Evolutionary conservation across 2,329 filamentous ascomycete genomes (phyloP).

Genomic region (Colletotrichum cereale): DNA sequence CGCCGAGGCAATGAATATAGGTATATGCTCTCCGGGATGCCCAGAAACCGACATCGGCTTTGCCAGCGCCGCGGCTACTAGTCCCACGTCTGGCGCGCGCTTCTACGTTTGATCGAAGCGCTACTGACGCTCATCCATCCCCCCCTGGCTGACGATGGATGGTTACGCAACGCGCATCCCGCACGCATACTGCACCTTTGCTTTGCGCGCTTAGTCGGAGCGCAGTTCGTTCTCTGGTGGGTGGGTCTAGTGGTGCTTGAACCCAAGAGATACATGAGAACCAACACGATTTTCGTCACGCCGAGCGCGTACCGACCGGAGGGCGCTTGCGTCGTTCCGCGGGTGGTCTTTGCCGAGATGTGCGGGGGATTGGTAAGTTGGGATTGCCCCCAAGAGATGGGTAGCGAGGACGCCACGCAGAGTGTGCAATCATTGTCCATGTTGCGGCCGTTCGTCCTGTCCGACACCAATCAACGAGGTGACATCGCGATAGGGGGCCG

Average conservation of each 20-base stretch:
- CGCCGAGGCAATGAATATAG: background rate
- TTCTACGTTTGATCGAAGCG: background rate
- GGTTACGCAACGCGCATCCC: background rate
- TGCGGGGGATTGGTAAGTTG: background rate
- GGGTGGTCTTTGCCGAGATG: background rate
- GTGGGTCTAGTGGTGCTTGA: background rate
- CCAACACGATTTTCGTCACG: background rate
- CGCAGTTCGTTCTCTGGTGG: background rate
- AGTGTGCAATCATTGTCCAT: no score
- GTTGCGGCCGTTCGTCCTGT: background rate
- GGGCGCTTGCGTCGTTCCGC: background rate
- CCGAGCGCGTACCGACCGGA: background rate
- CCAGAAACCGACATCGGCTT: background rate
- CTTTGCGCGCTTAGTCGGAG: slow-evolving; percentile 18
- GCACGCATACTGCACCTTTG: background rate
- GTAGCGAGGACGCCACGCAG: background rate
- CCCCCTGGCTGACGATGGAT: background rate
- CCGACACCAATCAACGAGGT: slow-evolving; percentile 14
- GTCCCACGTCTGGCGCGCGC: slow-evolving; percentile 4
- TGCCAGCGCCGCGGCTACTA: slow-evolving; percentile 5
- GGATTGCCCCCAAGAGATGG: background rate
- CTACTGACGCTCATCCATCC: background rate
- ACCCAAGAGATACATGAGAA: background rate
- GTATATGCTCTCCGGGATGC: background rate
- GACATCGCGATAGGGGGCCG: slow-evolving; percentile 12